Percentiles rank a stretch among this genome's conserved stretches.
Conservation (phyloP, 768 basidiomycete genomes). For the Cubamyces sp. region DNA sequence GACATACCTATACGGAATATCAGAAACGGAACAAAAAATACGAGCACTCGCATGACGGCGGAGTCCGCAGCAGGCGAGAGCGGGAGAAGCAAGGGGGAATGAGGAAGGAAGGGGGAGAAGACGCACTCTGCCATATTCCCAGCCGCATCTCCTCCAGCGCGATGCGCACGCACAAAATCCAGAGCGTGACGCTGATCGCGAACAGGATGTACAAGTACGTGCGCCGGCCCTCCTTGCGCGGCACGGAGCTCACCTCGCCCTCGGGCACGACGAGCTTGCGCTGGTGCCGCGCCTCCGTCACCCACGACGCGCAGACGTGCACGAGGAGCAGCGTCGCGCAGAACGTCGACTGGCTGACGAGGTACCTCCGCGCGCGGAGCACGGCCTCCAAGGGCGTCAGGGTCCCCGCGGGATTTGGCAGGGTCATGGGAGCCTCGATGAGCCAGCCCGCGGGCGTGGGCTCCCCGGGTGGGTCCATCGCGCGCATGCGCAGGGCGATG, state of each 20-base stretch:
- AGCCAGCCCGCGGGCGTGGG: conserved; percentile 69
- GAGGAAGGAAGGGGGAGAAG: no score
- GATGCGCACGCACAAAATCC: conserved; percentile 53
- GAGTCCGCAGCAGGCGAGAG: no score
- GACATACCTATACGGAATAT: conserved; percentile 61
- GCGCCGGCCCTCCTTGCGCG: conserved; percentile 69
- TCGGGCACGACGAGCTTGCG: conserved; percentile 50
- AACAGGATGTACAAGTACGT: conserved; percentile 69
- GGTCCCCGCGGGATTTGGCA: conserved; percentile 47
- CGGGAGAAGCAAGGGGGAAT: conserved; percentile 6
- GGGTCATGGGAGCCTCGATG: conserved; percentile 70
- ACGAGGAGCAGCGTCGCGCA: conserved; percentile 79
- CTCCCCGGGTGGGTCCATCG: conserved; percentile 27
- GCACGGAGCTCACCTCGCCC: conserved; percentile 76
- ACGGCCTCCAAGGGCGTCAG: conserved; percentile 57
- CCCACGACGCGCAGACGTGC: conserved; percentile 80
- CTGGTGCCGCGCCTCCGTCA: conserved; percentile 62
- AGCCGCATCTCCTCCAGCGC: conserved; percentile 46
- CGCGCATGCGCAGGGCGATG: conserved; percentile 44
- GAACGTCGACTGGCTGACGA: conserved; percentile 79
- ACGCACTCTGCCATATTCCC: conserved; percentile 75
- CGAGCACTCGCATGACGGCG: no score
- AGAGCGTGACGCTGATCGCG: conserved; percentile 54
- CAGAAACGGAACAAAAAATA: not conserved
- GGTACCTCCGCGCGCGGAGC: conserved; percentile 69